phyloP scores from a whole-genome alignment of 768 basidiomycete species.

The Pulveroboletus sp. region DNA sequence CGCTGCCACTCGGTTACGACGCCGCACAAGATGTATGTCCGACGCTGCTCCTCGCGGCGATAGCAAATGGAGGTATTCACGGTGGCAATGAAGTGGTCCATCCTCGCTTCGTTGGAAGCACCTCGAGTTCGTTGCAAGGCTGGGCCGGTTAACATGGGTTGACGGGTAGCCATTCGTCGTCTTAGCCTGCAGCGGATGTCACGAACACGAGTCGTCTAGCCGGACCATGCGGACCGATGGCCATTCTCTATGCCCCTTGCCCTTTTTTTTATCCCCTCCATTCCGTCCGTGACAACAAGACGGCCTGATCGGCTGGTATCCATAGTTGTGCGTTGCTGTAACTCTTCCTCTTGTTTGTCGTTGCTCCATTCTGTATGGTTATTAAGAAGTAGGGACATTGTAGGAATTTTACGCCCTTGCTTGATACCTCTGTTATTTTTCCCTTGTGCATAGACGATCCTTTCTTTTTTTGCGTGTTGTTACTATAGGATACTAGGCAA shows the following conservation, averaged over 20 bases:
- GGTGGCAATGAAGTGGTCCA: conserved; percentile 3
- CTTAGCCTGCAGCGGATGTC: not conserved
- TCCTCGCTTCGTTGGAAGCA: conserved; percentile 15
- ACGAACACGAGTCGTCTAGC: not conserved
- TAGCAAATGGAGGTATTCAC: not conserved
- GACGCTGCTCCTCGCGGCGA: not conserved
- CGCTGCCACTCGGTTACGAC: conserved; percentile 10
- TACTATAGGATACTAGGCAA: not conserved
- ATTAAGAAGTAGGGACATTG: conserved; percentile 15
- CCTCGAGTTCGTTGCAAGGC: conserved; percentile 27
- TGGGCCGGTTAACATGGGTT: conserved; percentile 22
- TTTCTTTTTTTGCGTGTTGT: not conserved
- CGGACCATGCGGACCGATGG: not conserved
- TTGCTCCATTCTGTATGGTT: not conserved
- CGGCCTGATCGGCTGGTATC: not conserved
- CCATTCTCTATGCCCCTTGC: not conserved
- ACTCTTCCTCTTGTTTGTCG: not conserved
- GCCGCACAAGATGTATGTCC: conserved; percentile 5
- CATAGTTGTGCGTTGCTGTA: too few species aligned
- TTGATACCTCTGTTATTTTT: conserved; percentile 6
- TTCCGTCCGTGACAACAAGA: not conserved
- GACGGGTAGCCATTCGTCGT: not conserved
- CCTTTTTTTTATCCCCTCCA: not conserved
- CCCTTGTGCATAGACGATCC: not conserved
- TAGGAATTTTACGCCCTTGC: not conserved